These are phyloP conservation scores for Neopestalotiopsis sp. DNA, from an alignment of 2,329 filamentous ascomycete species.

Conservation along the genomic window DNA sequence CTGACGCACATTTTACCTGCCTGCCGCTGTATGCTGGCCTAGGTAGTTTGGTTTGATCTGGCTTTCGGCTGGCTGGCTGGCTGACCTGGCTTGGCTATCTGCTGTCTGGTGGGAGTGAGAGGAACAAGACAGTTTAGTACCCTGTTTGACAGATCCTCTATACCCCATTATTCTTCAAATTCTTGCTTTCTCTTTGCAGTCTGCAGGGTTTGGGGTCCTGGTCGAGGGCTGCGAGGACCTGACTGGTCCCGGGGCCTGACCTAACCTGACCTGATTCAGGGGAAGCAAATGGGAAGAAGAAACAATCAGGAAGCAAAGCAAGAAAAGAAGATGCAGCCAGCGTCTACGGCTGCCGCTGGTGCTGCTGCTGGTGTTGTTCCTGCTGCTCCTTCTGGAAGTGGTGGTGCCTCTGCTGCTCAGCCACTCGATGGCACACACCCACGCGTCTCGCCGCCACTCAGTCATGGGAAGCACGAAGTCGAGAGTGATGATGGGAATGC, in stretches of 20 bases:
- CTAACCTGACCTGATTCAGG: neutral
- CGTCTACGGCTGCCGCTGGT: neutral
- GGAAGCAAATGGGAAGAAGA: neutral
- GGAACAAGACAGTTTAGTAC: neutral
- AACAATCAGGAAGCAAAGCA: neutral
- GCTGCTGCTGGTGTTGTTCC: neutral
- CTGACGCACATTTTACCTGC: neutral
- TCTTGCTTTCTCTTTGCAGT: neutral
- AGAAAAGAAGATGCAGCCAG: constrained; percentile 1
- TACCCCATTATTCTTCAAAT: neutral
- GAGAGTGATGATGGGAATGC: constrained; percentile 54
- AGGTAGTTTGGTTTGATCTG: neutral
- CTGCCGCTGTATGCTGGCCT: neutral
- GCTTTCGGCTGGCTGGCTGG: neutral
- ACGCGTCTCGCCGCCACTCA: constrained; percentile 30
- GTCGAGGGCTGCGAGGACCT: neutral
- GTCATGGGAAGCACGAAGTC: constrained; percentile 34
- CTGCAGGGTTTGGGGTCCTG: neutral
- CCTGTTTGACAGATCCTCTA: neutral
- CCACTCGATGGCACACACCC: constrained; percentile 24
- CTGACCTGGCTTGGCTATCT: neutral
- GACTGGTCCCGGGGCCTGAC: neutral
- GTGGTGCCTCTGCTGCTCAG: constrained; percentile 22
- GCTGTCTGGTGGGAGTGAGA: neutral
- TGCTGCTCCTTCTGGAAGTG: neutral